Conservation (phyloP, 805 yeast species). For the Wickerhamomyces mucosus region DNA sequence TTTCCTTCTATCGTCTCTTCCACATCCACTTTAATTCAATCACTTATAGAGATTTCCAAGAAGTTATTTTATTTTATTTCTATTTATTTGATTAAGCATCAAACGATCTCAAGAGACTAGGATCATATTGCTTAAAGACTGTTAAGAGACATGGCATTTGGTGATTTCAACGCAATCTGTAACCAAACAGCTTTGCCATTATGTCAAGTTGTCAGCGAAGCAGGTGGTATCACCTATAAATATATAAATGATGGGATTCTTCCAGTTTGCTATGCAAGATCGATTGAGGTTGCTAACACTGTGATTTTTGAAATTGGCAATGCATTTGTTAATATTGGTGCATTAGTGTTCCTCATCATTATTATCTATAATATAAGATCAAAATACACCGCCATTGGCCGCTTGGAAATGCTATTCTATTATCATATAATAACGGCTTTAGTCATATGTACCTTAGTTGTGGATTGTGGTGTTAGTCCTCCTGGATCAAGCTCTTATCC, state of each 20-base stretch:
- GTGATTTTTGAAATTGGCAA: slow-evolving; percentile 83
- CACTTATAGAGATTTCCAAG: too few relatives aligned
- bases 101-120: background rate
- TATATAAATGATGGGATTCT: slow-evolving; percentile 49
- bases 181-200: slow-evolving; percentile 63
- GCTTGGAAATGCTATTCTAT: slow-evolving; percentile 74
- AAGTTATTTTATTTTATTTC: too few relatives aligned
- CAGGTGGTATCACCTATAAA: slow-evolving; percentile 7
- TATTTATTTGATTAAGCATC: too few relatives aligned
- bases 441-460: slow-evolving; percentile 59
- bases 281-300: slow-evolving; percentile 84
- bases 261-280: slow-evolving; percentile 75
- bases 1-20: too few relatives aligned
- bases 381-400: slow-evolving; percentile 91
- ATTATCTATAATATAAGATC: slow-evolving; percentile 70
- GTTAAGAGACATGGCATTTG: slow-evolving; percentile 60
- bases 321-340: slow-evolving; percentile 75
- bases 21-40: too few relatives aligned
- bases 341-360: slow-evolving; percentile 52
- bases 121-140: background rate
- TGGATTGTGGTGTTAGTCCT: slow-evolving; percentile 89
- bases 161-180: slow-evolving; percentile 55
- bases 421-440: slow-evolving; percentile 51
- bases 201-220: slow-evolving; percentile 49
- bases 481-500: slow-evolving; percentile 70